phyloP scores from a whole-genome alignment of 352 stramenopile species.

The Globisporangium mamillatum region DNA sequence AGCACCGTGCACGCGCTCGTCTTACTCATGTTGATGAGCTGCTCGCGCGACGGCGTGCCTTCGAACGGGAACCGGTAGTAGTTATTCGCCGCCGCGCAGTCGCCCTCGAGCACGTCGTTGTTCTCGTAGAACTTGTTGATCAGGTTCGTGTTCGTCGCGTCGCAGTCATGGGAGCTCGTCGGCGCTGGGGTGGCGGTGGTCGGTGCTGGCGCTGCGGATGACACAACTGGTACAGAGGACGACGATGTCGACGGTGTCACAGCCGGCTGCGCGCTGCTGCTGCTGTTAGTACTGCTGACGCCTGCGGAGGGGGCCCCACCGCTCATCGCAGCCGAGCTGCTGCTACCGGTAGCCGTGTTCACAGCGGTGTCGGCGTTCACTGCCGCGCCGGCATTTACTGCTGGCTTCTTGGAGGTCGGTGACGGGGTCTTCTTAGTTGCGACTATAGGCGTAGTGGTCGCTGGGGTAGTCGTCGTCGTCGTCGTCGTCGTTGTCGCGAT shows the following conservation, averaged over 20 bases:
- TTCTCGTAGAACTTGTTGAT: constrained; percentile 21
- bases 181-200: neutral
- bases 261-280: neutral
- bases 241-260: neutral
- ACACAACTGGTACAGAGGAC: neutral
- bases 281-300: neutral
- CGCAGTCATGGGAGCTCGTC: constrained; percentile 4
- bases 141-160: constrained; percentile 2
- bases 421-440: neutral
- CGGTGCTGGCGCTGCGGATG: neutral
- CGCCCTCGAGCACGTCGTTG: constrained; percentile 22
- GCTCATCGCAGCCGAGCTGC: neutral
- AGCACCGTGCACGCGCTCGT: constrained; percentile 19
- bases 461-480: neutral
- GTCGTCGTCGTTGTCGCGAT: neutral
- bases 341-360: neutral
- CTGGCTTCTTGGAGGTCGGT: neutral
- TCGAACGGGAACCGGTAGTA: constrained; percentile 27
- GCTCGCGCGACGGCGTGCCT: constrained; percentile 15
- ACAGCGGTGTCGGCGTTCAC: neutral
- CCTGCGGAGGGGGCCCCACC: neutral
- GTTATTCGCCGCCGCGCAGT: constrained; percentile 16
- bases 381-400: neutral
- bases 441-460: neutral
- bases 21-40: constrained; percentile 20